Evolutionary conservation across 345 rosid species (phyloP).

Genomic region (Theobroma cacao): DNA sequence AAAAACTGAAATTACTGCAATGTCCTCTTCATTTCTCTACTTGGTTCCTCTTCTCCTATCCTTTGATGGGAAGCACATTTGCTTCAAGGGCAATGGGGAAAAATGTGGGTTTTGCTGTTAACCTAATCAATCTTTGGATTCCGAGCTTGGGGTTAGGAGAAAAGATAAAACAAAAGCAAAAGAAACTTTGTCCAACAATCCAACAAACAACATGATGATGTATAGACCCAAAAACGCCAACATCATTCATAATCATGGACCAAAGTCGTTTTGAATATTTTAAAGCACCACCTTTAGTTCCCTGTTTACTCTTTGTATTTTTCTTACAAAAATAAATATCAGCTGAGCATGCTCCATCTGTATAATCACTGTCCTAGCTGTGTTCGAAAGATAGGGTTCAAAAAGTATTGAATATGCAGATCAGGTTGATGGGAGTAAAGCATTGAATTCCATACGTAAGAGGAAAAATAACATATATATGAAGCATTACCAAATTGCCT

Average conservation of each 20-base stretch:
- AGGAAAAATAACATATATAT: neutral
- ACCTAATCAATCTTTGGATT: neutral
- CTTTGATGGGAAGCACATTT: neutral
- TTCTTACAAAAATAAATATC: neutral
- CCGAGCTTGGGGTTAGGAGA: neutral
- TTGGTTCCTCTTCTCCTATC: neutral
- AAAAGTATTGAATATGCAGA: neutral
- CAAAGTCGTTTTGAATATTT: neutral
- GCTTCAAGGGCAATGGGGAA: neutral
- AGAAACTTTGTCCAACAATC: constrained; percentile 17
- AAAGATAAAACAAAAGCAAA: constrained; percentile 15
- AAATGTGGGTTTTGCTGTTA: neutral
- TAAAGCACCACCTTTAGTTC: neutral
- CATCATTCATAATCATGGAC: constrained; percentile 12
- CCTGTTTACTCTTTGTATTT: neutral
- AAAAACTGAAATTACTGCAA: neutral
- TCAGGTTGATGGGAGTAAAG: neutral
- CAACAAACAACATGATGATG: constrained; percentile 15
- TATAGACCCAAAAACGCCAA: neutral
- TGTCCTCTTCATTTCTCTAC: neutral
- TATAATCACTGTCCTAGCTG: neutral
- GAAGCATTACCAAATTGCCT: neutral
- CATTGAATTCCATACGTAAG: neutral
- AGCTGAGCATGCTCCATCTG: neutral
- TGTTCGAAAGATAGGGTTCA: neutral